Evolutionary conservation across 345 rosid species (phyloP).

Genomic region (Lumnitzera racemosa): DNA sequence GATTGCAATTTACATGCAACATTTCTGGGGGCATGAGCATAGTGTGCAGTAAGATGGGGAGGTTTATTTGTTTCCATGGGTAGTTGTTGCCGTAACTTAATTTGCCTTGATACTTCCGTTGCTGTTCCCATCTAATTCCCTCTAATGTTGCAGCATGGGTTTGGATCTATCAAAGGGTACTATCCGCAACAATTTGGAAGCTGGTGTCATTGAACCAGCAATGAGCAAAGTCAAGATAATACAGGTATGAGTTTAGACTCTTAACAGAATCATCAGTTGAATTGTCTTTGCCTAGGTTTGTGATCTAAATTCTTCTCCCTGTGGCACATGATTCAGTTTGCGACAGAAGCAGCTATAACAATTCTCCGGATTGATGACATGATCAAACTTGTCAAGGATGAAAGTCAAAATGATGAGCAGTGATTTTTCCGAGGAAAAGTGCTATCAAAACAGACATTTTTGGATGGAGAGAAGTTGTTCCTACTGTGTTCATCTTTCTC

Average conservation of each 20-base stretch:
- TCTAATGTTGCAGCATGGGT: constrained; percentile 68
- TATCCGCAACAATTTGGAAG: constrained; percentile 87
- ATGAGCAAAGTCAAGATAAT: constrained; percentile 99
- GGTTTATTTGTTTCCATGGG: no score
- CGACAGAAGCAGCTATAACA: constrained; percentile 97
- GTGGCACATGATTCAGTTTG: constrained; percentile 35
- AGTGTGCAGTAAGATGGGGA: no score
- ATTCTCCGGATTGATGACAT: constrained; percentile 96
- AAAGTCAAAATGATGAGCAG: constrained; percentile 58
- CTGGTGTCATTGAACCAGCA: constrained; percentile 97
- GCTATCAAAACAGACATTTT: no score
- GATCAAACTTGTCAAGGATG: constrained; percentile 93
- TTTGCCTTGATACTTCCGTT: not conserved
- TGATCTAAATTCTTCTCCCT: not conserved
- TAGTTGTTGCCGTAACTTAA: not conserved
- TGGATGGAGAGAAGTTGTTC: no score
- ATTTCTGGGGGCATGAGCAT: no score
- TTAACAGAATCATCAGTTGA: not conserved
- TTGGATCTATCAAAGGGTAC: constrained; percentile 79
- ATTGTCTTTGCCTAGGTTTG: not conserved
- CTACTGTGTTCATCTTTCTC: no score
- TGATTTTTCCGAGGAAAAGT: constrained; percentile 2
- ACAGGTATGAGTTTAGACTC: constrained; percentile 44
- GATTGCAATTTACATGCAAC: no score
- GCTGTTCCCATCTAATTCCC: not conserved